A percentile compares a stretch with the other conserved stretches of the same genome.
These are phyloP conservation scores for Tillandsia fasciculata DNA, from an alignment of 176 grass and related monocot genomes.

Conservation along the genomic window DNA sequence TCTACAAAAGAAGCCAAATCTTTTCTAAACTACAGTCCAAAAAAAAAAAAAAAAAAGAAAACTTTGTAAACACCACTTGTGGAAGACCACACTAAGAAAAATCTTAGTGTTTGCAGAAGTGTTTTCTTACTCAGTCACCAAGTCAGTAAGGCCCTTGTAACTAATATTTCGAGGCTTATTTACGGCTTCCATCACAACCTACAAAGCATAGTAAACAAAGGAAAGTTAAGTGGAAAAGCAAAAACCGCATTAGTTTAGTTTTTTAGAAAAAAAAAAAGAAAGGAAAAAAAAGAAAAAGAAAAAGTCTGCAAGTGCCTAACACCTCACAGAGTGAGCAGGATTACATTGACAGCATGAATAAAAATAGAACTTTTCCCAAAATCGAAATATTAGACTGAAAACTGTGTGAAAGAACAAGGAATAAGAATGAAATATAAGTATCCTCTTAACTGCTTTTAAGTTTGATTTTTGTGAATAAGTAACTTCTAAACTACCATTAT, in stretches of 20 bases:
- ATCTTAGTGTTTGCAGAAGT: neutral
- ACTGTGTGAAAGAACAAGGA: neutral
- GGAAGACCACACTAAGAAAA: too few species aligned
- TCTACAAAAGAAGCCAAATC: too few species aligned
- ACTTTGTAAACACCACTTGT: too few species aligned
- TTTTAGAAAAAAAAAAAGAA: neutral
- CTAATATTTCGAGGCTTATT: conserved; percentile 83
- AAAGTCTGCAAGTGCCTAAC: conserved; percentile 1
- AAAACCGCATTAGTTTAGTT: neutral
- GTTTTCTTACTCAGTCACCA: conserved; percentile 88
- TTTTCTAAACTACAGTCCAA: too few species aligned
- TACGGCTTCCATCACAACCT: conserved; percentile 96
- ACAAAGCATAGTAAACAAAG: neutral
- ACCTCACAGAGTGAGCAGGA: conserved; percentile 6
- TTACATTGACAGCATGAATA: conserved; percentile 1
- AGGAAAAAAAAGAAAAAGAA: neutral
- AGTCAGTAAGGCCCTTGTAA: conserved; percentile 83
- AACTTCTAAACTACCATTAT: too few species aligned
- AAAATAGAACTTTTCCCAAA: neutral
- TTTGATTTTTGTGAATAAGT: too few species aligned
- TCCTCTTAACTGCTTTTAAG: neutral
- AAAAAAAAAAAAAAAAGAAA: too few species aligned
- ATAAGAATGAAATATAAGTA: neutral
- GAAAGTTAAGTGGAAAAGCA: neutral
- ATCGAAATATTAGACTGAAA: neutral